Evolutionary conservation across 768 basidiomycete genomes (phyloP), one percentile per base, ranked within the genome.

Genomic region (Cantharellus cinnabarinus): DNA sequence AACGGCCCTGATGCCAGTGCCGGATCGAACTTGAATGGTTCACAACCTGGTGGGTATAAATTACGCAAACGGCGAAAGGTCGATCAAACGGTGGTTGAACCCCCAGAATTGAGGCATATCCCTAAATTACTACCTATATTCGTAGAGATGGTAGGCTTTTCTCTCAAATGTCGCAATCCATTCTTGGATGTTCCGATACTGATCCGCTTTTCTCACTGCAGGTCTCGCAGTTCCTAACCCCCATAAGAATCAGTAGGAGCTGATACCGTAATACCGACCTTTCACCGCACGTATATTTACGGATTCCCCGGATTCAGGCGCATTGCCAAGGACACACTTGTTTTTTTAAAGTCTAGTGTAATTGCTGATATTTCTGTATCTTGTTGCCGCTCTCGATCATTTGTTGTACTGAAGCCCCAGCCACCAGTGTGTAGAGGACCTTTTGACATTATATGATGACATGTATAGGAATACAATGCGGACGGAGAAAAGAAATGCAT

Each of bases 71-170:
- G 52, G 68, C 55, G 37, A 52, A 83, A 78, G 69, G 76, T 73
- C 62, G 67, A 68, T 34, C 61, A 66, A 2, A 69, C 71, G 50
- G 65, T 71, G 4, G 68, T 85, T 50, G 77, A 80, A 63, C 82
- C 84, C 50, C 95, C 95, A 1, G 80, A 86, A 57, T 72, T 97
- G 53, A 71, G 74, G 53, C 77, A 83, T 65, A 79, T 98, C 57
- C 84, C 88, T n/a, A 75, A 80, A 61, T 68, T 99, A 29, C 72
- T 95, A 42, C 90, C 94, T 2, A 65, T 98, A 37, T 97, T 98
- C 68, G 77, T 84, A 50, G 95, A 98, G 72, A 81, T 97, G 77
- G 91, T 95, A 62, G 66, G 81, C 71, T 48, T 10, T 48, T 48
- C 44, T 29, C 44, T 48, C 44, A 10, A 10, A 29, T 48, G 44